Base-by-base conservation (phyloP, 1,139 yeast genomes). In the Yarrowia galli region DNA sequence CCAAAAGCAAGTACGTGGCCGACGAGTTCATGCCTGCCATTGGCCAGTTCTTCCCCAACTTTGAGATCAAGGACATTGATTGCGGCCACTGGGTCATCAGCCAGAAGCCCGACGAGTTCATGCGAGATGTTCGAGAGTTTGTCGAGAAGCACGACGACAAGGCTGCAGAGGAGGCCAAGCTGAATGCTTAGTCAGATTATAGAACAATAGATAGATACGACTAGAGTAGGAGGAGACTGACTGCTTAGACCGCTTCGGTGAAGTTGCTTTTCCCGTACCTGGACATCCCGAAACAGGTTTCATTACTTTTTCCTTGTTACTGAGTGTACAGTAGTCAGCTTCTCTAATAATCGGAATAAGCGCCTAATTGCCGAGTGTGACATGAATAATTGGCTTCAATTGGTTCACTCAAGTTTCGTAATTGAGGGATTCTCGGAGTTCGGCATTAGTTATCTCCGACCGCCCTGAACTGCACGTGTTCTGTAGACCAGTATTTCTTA, bases 1-100 rank as follows among this genome's bases (percentile, higher is more conserved):
- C 89, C 0, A 81, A 86, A 67, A 90, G 97, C 0, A 78, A 81
- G 10, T 93, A 92, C 76, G 88, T 93, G n/a, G 88, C 97, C 0
- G 98, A 93, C 77, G 98, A 92, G 69, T 86, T 85, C 36, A 78
- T 92, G 43, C 89, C 91, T 0, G 87, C 85, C 40, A 89, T 92
- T 68, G 97, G 96, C 1, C 80, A 81, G 69, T 90, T 85, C 74
- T 95, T 92, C 79, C 98, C 98, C 0, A 81, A 83, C 61, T 92
- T 92, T 75, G 90, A 86, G 70, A 79, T 91, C 15, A 82, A 85
- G 65, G 97, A 91, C 73, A 81, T 95, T 38, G 88, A 91, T 32
- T 85, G 92, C 1, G 98, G 98, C 1, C 99, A 95, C 78, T 95
- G 98, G 97, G 85, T 91, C 28, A 89, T 89, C 72, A 86, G 90